phyloP scores from a whole-genome alignment of 192 early-diverging fungal species.

The Coemansia sp. region DNA sequence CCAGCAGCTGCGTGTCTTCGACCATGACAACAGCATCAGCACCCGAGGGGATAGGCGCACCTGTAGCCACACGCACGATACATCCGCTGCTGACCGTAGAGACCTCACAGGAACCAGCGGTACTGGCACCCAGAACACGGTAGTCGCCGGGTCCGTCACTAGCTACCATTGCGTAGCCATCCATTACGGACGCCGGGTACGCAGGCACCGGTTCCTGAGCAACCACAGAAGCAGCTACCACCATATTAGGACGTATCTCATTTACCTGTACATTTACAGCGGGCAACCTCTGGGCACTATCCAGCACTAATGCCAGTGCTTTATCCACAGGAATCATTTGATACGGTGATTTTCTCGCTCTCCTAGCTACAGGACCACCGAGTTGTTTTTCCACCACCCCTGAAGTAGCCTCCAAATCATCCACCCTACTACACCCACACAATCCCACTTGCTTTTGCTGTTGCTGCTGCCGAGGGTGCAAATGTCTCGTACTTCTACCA shows the following conservation, averaged over 20 bases:
- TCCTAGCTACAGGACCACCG: conserved; percentile 56
- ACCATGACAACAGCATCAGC: conserved; percentile 96
- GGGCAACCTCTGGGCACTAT: conserved; percentile 31
- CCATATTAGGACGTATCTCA: conserved; percentile 54
- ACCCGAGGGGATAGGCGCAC: conserved; percentile 78
- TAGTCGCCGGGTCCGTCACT: conserved; percentile 80
- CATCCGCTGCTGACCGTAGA: conserved; percentile 40
- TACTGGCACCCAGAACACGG: conserved; percentile 61
- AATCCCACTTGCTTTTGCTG: neutral
- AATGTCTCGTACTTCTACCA: neutral
- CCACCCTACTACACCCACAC: conserved; percentile 35
- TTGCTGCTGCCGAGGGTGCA: neutral
- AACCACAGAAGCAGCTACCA: conserved; percentile 74
- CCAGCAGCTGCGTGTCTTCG: conserved; percentile 81
- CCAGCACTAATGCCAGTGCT: conserved; percentile 62
- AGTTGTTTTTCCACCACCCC: conserved; percentile 9
- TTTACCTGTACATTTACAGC: conserved; percentile 15
- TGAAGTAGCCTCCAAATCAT: conserved; percentile 6
- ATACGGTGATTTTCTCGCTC: conserved; percentile 80
- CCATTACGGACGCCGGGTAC: conserved; percentile 85
- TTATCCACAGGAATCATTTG: conserved; percentile 73
- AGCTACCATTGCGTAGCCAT: conserved; percentile 91
- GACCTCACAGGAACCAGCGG: conserved; percentile 51
- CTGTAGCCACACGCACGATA: conserved; percentile 82
- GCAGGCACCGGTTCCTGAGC: conserved; percentile 77